phyloP scores from a whole-genome alignment of 2,329 filamentous ascomycete species.

The Alternaria brassicae region DNA sequence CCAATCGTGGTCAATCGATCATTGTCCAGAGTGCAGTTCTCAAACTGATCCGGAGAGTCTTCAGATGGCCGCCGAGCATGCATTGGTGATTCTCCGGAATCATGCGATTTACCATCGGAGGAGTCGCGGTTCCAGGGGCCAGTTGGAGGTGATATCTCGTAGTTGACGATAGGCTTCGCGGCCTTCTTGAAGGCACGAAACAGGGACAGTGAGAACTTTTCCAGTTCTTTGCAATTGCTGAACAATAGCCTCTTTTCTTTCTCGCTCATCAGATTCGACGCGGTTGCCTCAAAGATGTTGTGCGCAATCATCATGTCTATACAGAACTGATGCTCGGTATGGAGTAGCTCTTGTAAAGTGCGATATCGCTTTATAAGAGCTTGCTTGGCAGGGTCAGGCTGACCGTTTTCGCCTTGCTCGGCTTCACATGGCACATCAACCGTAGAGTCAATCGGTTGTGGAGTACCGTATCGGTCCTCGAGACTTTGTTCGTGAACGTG shows the following conservation, averaged over 20 bases:
- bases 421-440: conserved; percentile 13
- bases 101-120: conserved; percentile 24
- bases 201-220: conserved; percentile 81
- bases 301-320: conserved; percentile 97
- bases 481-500: conserved; percentile 26
- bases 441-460: conserved; percentile 22
- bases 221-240: conserved; percentile 89
- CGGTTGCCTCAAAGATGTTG: conserved; percentile 96
- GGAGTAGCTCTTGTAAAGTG: conserved; percentile 88
- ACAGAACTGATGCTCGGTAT: conserved; percentile 90
- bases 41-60: conserved; percentile 38
- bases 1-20: conserved; percentile 67
- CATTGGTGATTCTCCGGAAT: conserved; percentile 26
- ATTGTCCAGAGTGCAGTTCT: conserved; percentile 53
- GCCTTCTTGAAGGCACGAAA: conserved; percentile 81
- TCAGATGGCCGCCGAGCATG: conserved; percentile 28
- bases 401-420: conserved; percentile 25
- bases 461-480: conserved; percentile 28
- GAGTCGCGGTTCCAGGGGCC: conserved; percentile 36
- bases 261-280: conserved; percentile 76
- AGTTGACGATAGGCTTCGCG: conserved; percentile 75
- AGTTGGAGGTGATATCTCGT: conserved; percentile 47
- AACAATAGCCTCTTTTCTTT: conserved; percentile 92
- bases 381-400: conserved; percentile 33
- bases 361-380: conserved; percentile 78